These are phyloP conservation scores for Penicillium paradoxum DNA, from an alignment of 495 filamentous ascomycete genomes.

Conservation along the genomic window DNA sequence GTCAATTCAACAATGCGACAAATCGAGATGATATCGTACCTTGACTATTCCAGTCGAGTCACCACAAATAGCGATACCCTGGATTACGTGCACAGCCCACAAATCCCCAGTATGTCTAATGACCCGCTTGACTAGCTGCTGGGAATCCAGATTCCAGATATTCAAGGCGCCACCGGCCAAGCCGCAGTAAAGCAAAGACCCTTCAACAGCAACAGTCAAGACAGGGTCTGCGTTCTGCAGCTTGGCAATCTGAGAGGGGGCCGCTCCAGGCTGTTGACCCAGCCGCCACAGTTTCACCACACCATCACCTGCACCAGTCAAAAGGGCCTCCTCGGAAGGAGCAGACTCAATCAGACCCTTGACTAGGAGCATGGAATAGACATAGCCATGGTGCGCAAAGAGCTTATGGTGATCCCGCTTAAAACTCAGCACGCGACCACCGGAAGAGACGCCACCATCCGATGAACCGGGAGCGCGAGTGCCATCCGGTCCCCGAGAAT, in stretches of 20 bases:
- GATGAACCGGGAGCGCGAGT: constrained; percentile 63
- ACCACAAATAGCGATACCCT: constrained; percentile 78
- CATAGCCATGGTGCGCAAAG: constrained; percentile 91
- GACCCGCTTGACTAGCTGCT: constrained; percentile 80
- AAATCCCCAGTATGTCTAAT: constrained; percentile 77
- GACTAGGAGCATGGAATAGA: constrained; percentile 89
- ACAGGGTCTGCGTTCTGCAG: constrained; percentile 82
- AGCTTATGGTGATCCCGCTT: constrained; percentile 74
- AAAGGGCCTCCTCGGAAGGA: constrained; percentile 67
- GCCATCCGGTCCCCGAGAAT: constrained; percentile 81
- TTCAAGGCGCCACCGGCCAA: constrained; percentile 86
- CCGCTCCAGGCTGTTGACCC: constrained; percentile 44
- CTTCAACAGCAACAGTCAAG: constrained; percentile 76
- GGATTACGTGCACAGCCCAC: constrained; percentile 76
- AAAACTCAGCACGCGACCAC: constrained; percentile 72
- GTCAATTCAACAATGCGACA: constrained; percentile 2
- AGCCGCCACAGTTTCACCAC: constrained; percentile 87
- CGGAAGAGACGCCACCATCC: constrained; percentile 33
- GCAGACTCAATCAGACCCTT: constrained; percentile 58
- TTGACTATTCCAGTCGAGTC: constrained; percentile 74
- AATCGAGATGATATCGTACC: constrained; percentile 41
- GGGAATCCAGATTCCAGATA: constrained; percentile 94
- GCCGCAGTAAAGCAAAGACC: constrained; percentile 85
- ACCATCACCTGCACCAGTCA: constrained; percentile 92
- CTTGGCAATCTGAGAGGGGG: constrained; percentile 51